A percentile compares a stretch with the other conserved stretches of the same genome.
phyloP scores from a whole-genome alignment of 164 flowering plant genomes.

The grape (Vitis vinifera) region ASM3070453v1 NC_081822.1:11853501-11854000 shows the following conservation, averaged over 20 bases:
- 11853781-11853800: not conserved
- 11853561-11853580: conserved; percentile 37
- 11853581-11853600: conserved; percentile 53
- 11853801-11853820: not conserved
- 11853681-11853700: conserved; percentile 27
- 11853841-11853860: not conserved
- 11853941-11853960: too few species aligned
- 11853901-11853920: too few species aligned
- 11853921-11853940: too few species aligned
- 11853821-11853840: not conserved
- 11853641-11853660: conserved; percentile 53
- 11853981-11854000: too few species aligned
- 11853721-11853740: conserved; percentile 22
- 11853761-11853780: not conserved
- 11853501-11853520: conserved; percentile 1
- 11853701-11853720: conserved; percentile 46
- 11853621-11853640: conserved; percentile 87
- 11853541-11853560: conserved; percentile 44
- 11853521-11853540: conserved; percentile 69
- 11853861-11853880: not conserved
- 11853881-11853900: too few species aligned
- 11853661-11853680: conserved; percentile 22
- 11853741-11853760: conserved; percentile 2
- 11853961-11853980: too few species aligned
- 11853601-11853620: conserved; percentile 50